phyloP scores from a whole-genome alignment of 2,329 filamentous ascomycete genomes.

The Akanthomyces uredinophilus region DNA sequence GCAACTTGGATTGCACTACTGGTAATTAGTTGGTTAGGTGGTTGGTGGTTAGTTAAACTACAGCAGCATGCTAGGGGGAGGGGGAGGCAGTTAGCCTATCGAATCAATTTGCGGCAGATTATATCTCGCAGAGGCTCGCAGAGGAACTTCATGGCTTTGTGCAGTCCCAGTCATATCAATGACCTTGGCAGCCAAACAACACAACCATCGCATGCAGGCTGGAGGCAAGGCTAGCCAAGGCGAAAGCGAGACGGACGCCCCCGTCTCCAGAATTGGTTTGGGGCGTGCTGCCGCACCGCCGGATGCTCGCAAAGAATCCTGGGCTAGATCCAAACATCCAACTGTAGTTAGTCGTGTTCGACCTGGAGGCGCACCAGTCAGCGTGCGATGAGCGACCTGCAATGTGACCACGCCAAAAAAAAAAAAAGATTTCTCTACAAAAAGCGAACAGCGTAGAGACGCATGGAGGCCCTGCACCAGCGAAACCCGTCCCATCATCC shows the following conservation, averaged over 20 bases:
- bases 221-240: not conserved
- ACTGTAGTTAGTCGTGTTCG: too few relatives aligned
- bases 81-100: not conserved
- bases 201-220: too few relatives aligned
- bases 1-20: not conserved
- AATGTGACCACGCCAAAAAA: not conserved
- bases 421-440: not conserved
- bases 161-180: too few relatives aligned
- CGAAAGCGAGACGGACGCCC: not conserved
- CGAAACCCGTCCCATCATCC: not conserved
- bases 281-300: not conserved
- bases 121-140: too few relatives aligned
- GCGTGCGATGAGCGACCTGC: not conserved
- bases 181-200: too few relatives aligned
- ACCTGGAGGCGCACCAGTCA: not conserved
- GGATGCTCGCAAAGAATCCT: not conserved
- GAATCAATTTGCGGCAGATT: too few relatives aligned
- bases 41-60: too few relatives aligned
- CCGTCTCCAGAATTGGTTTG: not conserved
- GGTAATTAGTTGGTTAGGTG: too few relatives aligned
- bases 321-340: not conserved
- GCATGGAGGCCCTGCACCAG: too few relatives aligned
- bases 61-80: not conserved
- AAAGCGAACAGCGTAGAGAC: too few relatives aligned
- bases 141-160: too few relatives aligned